Base-by-base conservation (phyloP, 768 basidiomycete genomes). In the Trametes maxima region DNA sequence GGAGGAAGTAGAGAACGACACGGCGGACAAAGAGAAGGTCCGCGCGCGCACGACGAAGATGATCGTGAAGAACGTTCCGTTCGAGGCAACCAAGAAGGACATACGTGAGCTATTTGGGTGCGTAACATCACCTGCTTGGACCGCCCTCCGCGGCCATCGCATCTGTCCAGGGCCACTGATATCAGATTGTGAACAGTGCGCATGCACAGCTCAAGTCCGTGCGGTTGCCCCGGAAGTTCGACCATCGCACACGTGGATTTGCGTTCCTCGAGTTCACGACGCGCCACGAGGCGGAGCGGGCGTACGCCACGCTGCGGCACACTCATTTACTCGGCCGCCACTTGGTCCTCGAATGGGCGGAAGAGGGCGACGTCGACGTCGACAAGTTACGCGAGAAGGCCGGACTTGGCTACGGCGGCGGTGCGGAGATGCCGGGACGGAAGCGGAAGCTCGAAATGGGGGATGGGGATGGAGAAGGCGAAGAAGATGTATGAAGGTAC, bases 31-130 rank as follows among this genome's bases (percentile, higher is more conserved):
- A 24, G 76, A 67, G 16, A 65, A 65, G 10, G 73, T 77, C 33
- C 87, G 84, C 76, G 84, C 81, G 51, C 82, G 82, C 60, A 89
- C 90, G 63, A 91, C 94, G 65, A 98, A 98, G 85, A 88, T 98
- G 82, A 86, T 98, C 52, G 94, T 98, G 66, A 98, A 98, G 85
- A 99, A 99, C 69, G 83, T 98, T 55, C 95, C 97, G 42, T 99
- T 99, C 78, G 97, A 99, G 74, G 93, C 90, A 46, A 89, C 89
- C 44, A 93, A 90, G 79, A 94, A 91, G 77, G 97, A 99, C 67
- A 82, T 99, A 24, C 80, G 90, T 56, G 90, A 92, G 63, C 74
- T 98, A 37, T 97, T 98, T 73, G 83, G 89, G 94, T 95, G 65
- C 57, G 89, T 81, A 3, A n/a, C 48, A 35, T 22, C 21, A 19